Base-by-base conservation (phyloP, 2,329 filamentous ascomycete species). In the Penicillium fuscoglaucum region DNA sequence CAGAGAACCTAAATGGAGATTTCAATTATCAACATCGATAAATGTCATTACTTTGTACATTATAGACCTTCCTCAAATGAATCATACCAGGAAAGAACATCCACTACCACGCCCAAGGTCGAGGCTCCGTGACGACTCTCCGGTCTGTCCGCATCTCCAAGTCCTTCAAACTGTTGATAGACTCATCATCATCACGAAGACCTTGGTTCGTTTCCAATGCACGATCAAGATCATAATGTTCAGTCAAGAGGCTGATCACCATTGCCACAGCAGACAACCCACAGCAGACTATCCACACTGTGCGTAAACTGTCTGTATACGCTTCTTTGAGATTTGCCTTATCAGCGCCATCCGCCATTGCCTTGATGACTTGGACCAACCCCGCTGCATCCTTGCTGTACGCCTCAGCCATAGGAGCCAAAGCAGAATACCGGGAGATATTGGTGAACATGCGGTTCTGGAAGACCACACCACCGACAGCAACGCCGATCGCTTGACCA, bases 391-490 rank as follows among this genome's bases (percentile, higher is more conserved):
- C 84, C 53, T 79, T 78, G 12, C 82, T 82, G 67, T 84, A 84
- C 48, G 78, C 75, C 2, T 62, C 69, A 0, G 83, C 83, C 56
- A 78, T 71, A 7, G 72, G 71, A 0, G 80, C 81, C 51, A 86
- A 79, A 24, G 74, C 71, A 0, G 82, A 76, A 46, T 80, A 80
- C 2, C 71, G 76, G 15, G 76, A 63, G 45, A 89, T 71, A 60
- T 83, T 81, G 45, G 72, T 73, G 54, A 75, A 76, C 74, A 88
- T 83, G 57, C 80, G 79, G 63, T 90, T 90, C 72, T 90, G 87
- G 74, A 90, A 90, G 53, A 89, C 81, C 33, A 87, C 85, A 4
- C 88, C 87, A 2, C 85, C 84, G 52, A 89, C 79, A 2, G 87
- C 86, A 3, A 90, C 84, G 26, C 87, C 87, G 10, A 90, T 73